phyloP scores from a whole-genome alignment of 257 asterid genomes.

The Forsythia viridissima region DNA sequence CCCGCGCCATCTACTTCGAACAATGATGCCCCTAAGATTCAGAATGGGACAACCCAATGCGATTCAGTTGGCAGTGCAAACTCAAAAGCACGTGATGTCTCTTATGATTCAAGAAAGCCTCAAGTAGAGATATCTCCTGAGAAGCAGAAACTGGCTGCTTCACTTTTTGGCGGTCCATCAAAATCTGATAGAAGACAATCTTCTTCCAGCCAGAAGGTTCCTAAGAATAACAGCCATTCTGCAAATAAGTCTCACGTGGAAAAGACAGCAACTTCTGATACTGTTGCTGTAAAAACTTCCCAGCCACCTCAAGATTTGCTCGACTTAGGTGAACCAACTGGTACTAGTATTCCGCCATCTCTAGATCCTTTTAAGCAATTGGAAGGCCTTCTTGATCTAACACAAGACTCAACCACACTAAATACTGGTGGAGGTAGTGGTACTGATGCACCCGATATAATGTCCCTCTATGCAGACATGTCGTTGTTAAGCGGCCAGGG shows the following conservation, averaged over 20 bases:
- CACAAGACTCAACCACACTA: conserved; percentile 25
- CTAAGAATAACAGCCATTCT: conserved; percentile 42
- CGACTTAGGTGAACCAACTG: conserved; percentile 42
- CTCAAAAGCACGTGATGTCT: conserved; percentile 37
- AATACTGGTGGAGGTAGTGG: conserved; percentile 21
- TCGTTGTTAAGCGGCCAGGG: conserved; percentile 20
- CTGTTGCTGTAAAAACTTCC: conserved; percentile 44
- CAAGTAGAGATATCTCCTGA: conserved; percentile 68
- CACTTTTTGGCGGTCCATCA: conserved; percentile 74
- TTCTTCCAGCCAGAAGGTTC: conserved; percentile 47
- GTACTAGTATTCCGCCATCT: conserved; percentile 19
- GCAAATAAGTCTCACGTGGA: conserved; percentile 47
- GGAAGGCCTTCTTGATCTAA: conserved; percentile 44
- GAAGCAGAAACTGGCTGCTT: conserved; percentile 90
- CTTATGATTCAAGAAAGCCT: conserved; percentile 61
- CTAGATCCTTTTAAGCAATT: conserved; percentile 50
- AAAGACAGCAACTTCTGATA: conserved; percentile 41
- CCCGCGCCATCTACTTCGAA: conserved; percentile 55
- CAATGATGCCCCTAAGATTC: conserved; percentile 45
- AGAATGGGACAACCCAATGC: conserved; percentile 50
- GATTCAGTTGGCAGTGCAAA: conserved; percentile 43
- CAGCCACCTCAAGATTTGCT: conserved; percentile 70
- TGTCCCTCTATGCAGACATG: conserved; percentile 34
- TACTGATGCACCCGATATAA: conserved; percentile 30
- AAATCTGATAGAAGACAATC: conserved; percentile 57